Percentiles rank a stretch among this genome's conserved stretches.
Conservation (phyloP, 495 filamentous ascomycete species). For the Aspergillus sclerotiicarbonarius region DNA sequence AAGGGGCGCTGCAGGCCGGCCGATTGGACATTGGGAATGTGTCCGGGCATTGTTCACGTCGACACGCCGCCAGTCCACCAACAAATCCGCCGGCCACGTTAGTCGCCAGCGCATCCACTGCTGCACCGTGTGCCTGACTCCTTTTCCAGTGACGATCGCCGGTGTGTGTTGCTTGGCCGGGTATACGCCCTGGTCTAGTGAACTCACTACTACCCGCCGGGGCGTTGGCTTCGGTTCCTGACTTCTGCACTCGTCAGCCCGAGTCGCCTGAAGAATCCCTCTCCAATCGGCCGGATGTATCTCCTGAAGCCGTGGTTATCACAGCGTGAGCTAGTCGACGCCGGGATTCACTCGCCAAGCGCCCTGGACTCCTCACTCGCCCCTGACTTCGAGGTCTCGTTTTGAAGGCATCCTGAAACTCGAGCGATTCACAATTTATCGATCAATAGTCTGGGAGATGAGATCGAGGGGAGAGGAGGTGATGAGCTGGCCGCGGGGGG, state of each 20-base stretch:
- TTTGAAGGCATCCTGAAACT: neutral
- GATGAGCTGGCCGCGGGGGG: too few relatives aligned
- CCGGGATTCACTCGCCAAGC: neutral
- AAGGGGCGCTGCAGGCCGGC: slow-evolving; percentile 14
- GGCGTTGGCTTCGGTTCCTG: slow-evolving; percentile 14
- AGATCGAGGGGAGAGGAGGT: too few relatives aligned
- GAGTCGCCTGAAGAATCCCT: neutral
- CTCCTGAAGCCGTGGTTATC: neutral
- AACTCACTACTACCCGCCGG: neutral
- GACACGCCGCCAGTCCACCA: neutral
- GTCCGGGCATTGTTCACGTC: neutral
- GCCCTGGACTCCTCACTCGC: neutral
- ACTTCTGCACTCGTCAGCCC: neutral
- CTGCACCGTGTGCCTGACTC: neutral
- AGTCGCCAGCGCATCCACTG: neutral
- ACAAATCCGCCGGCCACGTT: neutral
- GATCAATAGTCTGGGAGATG: neutral
- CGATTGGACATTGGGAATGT: slow-evolving; percentile 5
- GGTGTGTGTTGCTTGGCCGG: neutral
- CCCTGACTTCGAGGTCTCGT: neutral
- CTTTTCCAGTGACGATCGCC: neutral
- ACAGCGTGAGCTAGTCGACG: neutral
- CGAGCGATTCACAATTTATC: neutral
- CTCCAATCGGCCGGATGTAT: neutral
- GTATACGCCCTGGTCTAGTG: neutral